Evolutionary conservation across 1,284 basidiomycete species (phyloP).

Genomic region (Ceratobasidium sp.): DNA sequence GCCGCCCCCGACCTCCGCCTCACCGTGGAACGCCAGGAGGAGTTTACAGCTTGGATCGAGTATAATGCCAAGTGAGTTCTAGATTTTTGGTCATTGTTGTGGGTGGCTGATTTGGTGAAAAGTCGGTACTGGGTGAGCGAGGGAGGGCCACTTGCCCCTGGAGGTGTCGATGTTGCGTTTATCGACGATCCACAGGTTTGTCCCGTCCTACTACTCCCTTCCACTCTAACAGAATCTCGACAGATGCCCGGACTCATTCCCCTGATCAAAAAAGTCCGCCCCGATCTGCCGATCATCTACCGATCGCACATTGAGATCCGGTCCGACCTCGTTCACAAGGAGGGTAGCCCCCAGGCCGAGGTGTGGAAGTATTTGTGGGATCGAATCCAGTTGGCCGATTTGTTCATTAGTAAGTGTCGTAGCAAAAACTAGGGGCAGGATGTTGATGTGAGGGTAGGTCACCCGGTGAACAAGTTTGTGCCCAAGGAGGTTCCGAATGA

Average conservation of each 20-base stretch:
- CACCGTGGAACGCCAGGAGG: slow-evolving; percentile 78
- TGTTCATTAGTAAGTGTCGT: slow-evolving; percentile 77
- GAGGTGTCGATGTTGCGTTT: slow-evolving; percentile 86
- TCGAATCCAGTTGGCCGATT: slow-evolving; percentile 85
- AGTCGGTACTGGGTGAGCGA: slow-evolving; percentile 77
- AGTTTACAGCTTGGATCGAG: slow-evolving; percentile 81
- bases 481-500: slow-evolving; percentile 82
- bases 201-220: background rate
- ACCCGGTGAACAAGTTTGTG: slow-evolving; percentile 92
- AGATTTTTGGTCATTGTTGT: too few relatives aligned
- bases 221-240: background rate
- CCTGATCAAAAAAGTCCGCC: slow-evolving; percentile 82
- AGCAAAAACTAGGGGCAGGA: background rate
- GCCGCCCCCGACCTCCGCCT: slow-evolving; percentile 79
- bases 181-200: slow-evolving; percentile 72
- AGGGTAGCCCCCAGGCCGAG: slow-evolving; percentile 84
- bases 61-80: slow-evolving; percentile 67
- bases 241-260: slow-evolving; percentile 91
- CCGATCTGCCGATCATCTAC: slow-evolving; percentile 86
- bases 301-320: slow-evolving; percentile 93
- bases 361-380: slow-evolving; percentile 93
- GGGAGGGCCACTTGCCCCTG: slow-evolving; percentile 80
- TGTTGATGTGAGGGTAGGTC: slow-evolving; percentile 58
- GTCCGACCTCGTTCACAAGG: slow-evolving; percentile 78
- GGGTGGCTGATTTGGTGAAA: background rate